Evolutionary conservation across 1,284 basidiomycete species (phyloP).

Genomic region (Irpex sp.): DNA sequence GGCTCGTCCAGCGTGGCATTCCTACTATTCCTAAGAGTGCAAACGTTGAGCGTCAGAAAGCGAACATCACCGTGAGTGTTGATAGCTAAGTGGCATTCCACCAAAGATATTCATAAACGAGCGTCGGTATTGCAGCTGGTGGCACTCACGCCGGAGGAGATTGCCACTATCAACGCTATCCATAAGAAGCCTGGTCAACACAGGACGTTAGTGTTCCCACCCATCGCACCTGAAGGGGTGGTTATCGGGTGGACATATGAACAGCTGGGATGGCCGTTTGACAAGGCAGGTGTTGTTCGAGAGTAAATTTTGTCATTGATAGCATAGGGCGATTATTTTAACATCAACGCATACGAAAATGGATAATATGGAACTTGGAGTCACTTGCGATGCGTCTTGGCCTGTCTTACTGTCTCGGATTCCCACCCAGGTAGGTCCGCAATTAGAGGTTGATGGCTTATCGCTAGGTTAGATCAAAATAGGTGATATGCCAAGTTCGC

Average conservation of each 20-base stretch:
- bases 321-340: too few species aligned
- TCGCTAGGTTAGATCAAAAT: too few species aligned
- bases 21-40: conserved; percentile 44
- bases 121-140: conserved; percentile 27
- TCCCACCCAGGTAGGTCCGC: too few species aligned
- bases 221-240: conserved; percentile 25
- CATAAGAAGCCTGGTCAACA: conserved; percentile 44
- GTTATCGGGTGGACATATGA: conserved; percentile 48
- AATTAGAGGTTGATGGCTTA: too few species aligned
- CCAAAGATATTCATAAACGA: not conserved
- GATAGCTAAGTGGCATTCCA: not conserved
- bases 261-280: conserved; percentile 41
- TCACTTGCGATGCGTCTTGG: too few species aligned
- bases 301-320: not conserved
- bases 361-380: too few species aligned
- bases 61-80: conserved; percentile 37
- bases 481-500: too few species aligned
- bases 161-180: conserved; percentile 32
- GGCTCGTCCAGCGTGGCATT: conserved; percentile 39
- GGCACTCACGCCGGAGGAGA: conserved; percentile 32
- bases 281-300: conserved; percentile 7
- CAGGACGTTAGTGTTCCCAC: conserved; percentile 32
- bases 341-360: too few species aligned
- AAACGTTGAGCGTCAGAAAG: conserved; percentile 38
- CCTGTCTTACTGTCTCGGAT: too few species aligned